Evolutionary conservation across 495 filamentous ascomycete genomes (phyloP), one percentile per base, ranked within the genome.

Genomic region (Penicillium ochrochloron): DNA sequence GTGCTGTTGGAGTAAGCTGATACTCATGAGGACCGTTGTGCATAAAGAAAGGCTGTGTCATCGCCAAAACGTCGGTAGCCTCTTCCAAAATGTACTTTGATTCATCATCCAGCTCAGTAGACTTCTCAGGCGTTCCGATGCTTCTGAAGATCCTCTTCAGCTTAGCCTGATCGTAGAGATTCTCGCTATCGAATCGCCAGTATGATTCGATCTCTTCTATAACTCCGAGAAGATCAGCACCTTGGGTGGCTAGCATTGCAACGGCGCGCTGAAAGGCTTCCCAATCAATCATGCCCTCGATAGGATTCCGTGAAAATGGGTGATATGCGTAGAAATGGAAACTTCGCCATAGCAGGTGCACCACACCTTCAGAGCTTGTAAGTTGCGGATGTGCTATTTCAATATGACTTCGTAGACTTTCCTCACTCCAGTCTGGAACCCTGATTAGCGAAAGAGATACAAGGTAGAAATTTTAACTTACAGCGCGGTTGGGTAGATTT

Each of bases 11-110:
- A 7, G 17, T n/a, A 42, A 42, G 39, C 17, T 42, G 39, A 42
- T 42, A 5, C 17, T 42, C 39, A 42, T 42, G 39, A 15, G 39
- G 39, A 17, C 39, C 39, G 5, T 42, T 42, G 39, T 42, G 39
- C 39, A 42, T 42, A 15, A 42, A 42, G 39, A 42, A 42, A 42
- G 39, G 39, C 39, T 42, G 39, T n/a, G 39, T 42, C 39, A 42
- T 42, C 1, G 39, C 39, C 39, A 42, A 42, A n/a, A 42, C 17
- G 7, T 42, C 39, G 2, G 39, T n/a, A 9, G 39, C 17, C 15
- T 42, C 39, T 42, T 42, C 39, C 39, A 42, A 15, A n/a, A 42
- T 42, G 39, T 42, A 15, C 3, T 5, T 42, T n/a, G 39, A 42
- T n/a, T 42, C 39, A 17, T 42, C 39, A n/a, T 6, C 2, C 39